Evolutionary conservation across 352 stramenopile species (phyloP).

Genomic region (Phytophthora hybrid): DNA sequence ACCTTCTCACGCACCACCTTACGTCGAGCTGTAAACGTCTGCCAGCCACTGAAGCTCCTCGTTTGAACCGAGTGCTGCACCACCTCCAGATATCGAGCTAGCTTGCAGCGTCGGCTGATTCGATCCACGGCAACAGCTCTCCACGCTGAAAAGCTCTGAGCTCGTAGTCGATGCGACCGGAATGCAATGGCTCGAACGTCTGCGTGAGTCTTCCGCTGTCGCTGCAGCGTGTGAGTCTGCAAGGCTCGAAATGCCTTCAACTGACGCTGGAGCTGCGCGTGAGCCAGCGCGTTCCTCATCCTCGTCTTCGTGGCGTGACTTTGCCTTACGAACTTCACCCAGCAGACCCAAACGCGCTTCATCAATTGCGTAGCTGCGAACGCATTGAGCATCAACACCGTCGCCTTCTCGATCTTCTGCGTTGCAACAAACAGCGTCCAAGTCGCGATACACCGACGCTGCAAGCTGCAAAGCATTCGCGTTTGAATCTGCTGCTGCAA

Average conservation of each 20-base stretch:
- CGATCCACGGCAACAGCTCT: neutral
- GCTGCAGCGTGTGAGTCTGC: neutral
- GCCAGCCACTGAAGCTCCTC: slow-evolving; percentile 52
- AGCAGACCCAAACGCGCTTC: slow-evolving; percentile 33
- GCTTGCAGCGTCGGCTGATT: slow-evolving; percentile 28
- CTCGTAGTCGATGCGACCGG: neutral
- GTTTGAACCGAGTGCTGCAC: slow-evolving; percentile 50
- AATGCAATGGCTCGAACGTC: neutral
- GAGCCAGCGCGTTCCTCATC: slow-evolving; percentile 36
- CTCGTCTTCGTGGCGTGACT: slow-evolving; percentile 20
- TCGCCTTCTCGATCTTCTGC: slow-evolving; percentile 42
- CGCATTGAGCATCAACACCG: slow-evolving; percentile 35
- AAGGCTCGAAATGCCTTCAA: slow-evolving; percentile 35
- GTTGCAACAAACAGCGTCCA: slow-evolving; percentile 45
- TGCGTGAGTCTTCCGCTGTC: slow-evolving; percentile 18
- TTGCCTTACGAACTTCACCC: slow-evolving; percentile 25
- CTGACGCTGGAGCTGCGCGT: slow-evolving; percentile 38
- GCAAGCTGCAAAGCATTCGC: slow-evolving; percentile 22
- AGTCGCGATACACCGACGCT: slow-evolving; percentile 23
- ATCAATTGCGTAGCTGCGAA: slow-evolving; percentile 31
- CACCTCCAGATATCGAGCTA: slow-evolving; percentile 45
- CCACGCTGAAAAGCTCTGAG: slow-evolving; percentile 40
- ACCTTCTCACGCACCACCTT: slow-evolving; percentile 33
- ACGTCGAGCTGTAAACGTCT: slow-evolving; percentile 29
- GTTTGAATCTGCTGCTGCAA: slow-evolving; percentile 41